Evolutionary conservation across 768 basidiomycete species (phyloP).

Genomic region (Galerina marginata): DNA sequence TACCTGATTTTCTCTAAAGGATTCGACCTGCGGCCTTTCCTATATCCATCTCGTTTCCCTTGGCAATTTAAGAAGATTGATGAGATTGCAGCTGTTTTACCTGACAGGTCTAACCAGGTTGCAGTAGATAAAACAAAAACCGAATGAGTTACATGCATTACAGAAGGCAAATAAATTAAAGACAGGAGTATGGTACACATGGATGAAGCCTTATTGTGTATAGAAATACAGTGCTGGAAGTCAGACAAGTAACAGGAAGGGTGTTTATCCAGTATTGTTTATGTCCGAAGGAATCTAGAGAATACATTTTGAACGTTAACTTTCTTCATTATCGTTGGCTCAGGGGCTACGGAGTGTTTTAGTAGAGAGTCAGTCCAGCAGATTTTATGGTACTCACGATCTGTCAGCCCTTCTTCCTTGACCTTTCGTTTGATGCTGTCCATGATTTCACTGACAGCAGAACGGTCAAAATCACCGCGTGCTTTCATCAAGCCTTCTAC

Average conservation of each 20-base stretch:
- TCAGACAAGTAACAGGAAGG: slow-evolving; percentile 3
- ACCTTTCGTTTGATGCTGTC: slow-evolving; percentile 92
- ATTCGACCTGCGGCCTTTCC: slow-evolving; percentile 94
- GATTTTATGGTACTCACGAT: slow-evolving; percentile 61
- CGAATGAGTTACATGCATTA: slow-evolving; percentile 37
- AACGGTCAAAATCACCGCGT: slow-evolving; percentile 90
- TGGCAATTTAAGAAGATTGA: slow-evolving; percentile 99
- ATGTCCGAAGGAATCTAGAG: slow-evolving; percentile 73
- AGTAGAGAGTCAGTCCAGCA: not conserved
- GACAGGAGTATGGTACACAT: slow-evolving; percentile 19
- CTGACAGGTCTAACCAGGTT: slow-evolving; percentile 62
- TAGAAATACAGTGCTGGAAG: slow-evolving; percentile 19
- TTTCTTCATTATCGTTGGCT: slow-evolving; percentile 93
- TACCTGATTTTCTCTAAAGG: slow-evolving; percentile 49
- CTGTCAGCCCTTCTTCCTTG: slow-evolving; percentile 82
- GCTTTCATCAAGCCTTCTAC: slow-evolving; percentile 91
- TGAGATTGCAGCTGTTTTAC: slow-evolving; percentile 75
- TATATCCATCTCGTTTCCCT: slow-evolving; percentile 93
- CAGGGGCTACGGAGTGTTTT: slow-evolving; percentile 55
- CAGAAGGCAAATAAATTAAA: slow-evolving; percentile 13
- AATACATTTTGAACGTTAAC: slow-evolving; percentile 77
- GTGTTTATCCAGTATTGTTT: slow-evolving; percentile 12
- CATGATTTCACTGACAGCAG: slow-evolving; percentile 88
- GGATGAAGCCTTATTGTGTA: slow-evolving; percentile 23
- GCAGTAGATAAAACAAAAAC: slow-evolving; percentile 50